Base-by-base conservation (phyloP, 1,284 basidiomycete genomes). In the Xerocomus minutiporus region DNA sequence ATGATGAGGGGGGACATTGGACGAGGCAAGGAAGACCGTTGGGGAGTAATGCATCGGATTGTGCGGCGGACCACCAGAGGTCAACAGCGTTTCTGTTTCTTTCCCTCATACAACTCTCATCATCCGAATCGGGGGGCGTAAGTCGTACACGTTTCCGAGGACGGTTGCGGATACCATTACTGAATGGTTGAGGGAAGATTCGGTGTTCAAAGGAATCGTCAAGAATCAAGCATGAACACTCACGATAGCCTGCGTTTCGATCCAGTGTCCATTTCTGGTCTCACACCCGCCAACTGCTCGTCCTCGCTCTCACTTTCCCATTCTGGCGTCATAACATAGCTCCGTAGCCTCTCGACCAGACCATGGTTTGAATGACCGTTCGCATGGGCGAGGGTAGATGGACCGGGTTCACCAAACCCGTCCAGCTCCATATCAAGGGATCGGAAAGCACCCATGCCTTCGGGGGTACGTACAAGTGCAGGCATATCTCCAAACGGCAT, bases 391-490 rank as follows among this genome's bases (percentile, higher is more conserved):
- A 66, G 65, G 9, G 66, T 70, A 11, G 65, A 66, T 47, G 65
- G 65, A 26, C 65, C 65, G 20, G 65, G 68, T 59, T 70, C 67
- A 48, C 68, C 63, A 20, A 59, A 53, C 32, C 73, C 70, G 17
- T 67, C 59, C 28, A 69, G 36, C 20, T 79, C 78, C 12, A 57
- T 63, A 57, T 89, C 85, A 8, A 90, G 71, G 39, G 78, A 71
- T 31, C 66, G 63, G 59, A 90, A 90, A 46, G 72, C 58, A 2
- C 74, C 65, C 91, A 96, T 96, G 26, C 83, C 81, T 55, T 84
- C 78, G 0, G 84, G 75, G 0, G 88, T 91, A n/a, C 94, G 84
- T 11, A 84, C 67, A 31, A 96, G 79, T 0, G 92, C 91, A 5
- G 82, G 80, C 39, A 76, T 77, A 29, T 91, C 88, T 2, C 71